Evolutionary conservation across 768 basidiomycete genomes (phyloP).

Genomic region (Mycena filopes): DNA sequence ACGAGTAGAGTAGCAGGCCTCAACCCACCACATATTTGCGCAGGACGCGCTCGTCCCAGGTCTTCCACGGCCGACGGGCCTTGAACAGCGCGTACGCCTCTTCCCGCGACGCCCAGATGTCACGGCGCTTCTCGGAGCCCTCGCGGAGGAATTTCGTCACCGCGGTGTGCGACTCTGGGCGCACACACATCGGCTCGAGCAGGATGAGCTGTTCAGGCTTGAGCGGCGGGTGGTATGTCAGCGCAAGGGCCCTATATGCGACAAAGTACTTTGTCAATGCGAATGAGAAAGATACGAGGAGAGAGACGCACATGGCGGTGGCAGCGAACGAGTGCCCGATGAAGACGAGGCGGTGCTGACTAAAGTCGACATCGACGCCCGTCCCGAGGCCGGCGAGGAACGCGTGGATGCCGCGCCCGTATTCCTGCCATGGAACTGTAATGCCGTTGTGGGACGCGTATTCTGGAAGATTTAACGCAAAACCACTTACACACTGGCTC

Average conservation of each 20-base stretch:
- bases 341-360: too few relatives aligned
- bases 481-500: constrained; percentile 55
- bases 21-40: constrained; percentile 52
- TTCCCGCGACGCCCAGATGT: constrained; percentile 62
- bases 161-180: constrained; percentile 16
- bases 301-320: too few relatives aligned
- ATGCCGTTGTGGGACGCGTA: not conserved
- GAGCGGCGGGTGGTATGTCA: constrained; percentile 52
- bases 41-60: constrained; percentile 62
- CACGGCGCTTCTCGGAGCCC: constrained; percentile 53
- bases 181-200: constrained; percentile 59
- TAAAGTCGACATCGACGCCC: too few relatives aligned
- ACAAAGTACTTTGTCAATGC: too few relatives aligned
- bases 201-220: too few relatives aligned
- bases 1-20: not conserved
- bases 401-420: constrained; percentile 56
- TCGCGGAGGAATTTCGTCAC: constrained; percentile 37
- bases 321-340: too few relatives aligned
- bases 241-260: constrained; percentile 57
- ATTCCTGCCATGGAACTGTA: constrained; percentile 67
- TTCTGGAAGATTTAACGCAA: too few relatives aligned
- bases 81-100: constrained; percentile 56
- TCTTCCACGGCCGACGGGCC: constrained; percentile 51
- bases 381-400: constrained; percentile 59
- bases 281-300: too few relatives aligned